Evolutionary conservation across 345 rosid species (phyloP).

Genomic region (Eucalyptus pauciflora): DNA sequence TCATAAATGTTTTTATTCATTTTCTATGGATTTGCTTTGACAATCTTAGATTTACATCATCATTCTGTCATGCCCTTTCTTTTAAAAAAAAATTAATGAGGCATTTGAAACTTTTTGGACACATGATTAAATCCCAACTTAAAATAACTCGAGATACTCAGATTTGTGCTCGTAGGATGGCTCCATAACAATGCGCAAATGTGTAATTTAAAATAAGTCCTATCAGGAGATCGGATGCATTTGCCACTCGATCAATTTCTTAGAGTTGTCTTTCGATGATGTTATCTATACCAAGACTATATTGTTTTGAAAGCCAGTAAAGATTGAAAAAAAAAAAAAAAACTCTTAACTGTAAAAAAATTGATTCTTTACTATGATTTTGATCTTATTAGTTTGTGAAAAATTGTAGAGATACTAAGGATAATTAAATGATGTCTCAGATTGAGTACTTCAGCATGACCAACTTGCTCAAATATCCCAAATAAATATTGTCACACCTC

Average conservation of each 20-base stretch:
- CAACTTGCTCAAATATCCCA: not conserved
- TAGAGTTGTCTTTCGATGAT: not conserved
- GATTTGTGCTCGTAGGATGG: not conserved
- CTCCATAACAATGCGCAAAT: not conserved
- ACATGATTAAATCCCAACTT: fast-evolving
- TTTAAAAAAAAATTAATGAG: not conserved
- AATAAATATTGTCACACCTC: not conserved
- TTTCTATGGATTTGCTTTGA: not conserved
- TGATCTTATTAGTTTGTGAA: not conserved
- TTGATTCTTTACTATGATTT: not conserved
- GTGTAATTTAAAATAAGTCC: not conserved
- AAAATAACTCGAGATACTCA: not conserved
- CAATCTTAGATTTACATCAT: not conserved
- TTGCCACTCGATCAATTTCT: not conserved
- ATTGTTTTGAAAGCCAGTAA: not conserved
- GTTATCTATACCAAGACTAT: not conserved
- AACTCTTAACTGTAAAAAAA: fast-evolving
- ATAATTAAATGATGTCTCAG: not conserved
- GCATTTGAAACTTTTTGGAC: not conserved
- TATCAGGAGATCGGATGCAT: fast-evolving
- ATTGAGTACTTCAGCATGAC: not conserved
- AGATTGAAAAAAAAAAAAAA: not conserved
- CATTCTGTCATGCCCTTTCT: not conserved
- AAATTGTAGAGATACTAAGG: not conserved
- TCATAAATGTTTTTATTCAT: not conserved